Base-by-base conservation (phyloP, 345 rosid genomes). In the Ceriops decandra region DNA sequence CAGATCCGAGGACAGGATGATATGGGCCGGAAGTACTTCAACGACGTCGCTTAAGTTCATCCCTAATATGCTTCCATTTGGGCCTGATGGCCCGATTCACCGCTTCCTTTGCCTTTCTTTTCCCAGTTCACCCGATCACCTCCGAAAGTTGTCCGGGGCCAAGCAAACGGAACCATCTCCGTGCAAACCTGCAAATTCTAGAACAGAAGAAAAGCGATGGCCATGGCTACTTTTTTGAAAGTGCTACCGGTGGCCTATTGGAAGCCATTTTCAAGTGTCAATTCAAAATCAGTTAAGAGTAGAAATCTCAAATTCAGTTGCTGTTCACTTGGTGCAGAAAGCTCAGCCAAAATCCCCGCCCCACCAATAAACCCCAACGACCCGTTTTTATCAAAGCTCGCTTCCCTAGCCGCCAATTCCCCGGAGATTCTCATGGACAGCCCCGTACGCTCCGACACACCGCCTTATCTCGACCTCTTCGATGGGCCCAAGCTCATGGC, bases 401-500 rank as follows among this genome's bases (percentile, higher is more conserved):
- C 96, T 49, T 76, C 88, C 8, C 80, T 77, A 17, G 91, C 96
- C 9, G 83, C 87, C 33, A 77, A 63, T 24, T 85, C 95, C 0
- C 89, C 96, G 2, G 93, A 86, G 36, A 64, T 65, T 31, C 74
- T 88, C 58, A 69, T 84, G 20, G 83, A 80, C 52, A 83, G 84
- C 30, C 85, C 89, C 30, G 76, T 67, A 0, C 75, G 78, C 66
- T 8, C 92, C 10, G 86, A 83, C 70, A 35, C 79, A 56, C 96
- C 83, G 27, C 98, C 98, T 35, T 93, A 66, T 68, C 78, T 89
- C 31, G 93, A 90, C 81, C 72, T 93, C 76, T 86, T 87, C 47
- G 92, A 86, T 30, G 83, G 93, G 24, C 88, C 96, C 59, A 74
- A 79, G 82, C 86, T 85, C 81, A 90, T 90, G 97, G 87, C 93